Evolutionary conservation across 345 rosid species (phyloP), one percentile per base, ranked within the genome.

Genomic region (Kandelia obovata): DNA sequence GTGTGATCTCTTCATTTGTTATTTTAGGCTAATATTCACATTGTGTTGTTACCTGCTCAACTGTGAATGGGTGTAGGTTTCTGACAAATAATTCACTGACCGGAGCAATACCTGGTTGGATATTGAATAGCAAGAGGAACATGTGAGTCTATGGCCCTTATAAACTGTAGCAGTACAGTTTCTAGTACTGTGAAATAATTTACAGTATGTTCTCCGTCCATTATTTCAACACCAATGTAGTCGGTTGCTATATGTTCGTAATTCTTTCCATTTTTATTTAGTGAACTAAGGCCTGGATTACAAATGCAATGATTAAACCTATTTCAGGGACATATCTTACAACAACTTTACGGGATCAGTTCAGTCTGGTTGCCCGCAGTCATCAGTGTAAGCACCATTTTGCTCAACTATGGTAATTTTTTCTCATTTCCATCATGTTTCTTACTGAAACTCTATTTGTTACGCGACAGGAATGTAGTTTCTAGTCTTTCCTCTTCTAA

Each of bases 251-350:
- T 35, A 5, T 32, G 28, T 49, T 11, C 17, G 43, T 68, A n/a
- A 57, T 5, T 17, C 21, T 31, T 51, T 2, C 5, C 17, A 3
- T 13, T 15, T 43, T 2, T 13, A 53, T 32, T 5, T 68, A 1
- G 2, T 27, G 2, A 17, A 23, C 31, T 31, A 47, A 27, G 13
- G 30, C 6, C 28, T 62, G 64, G 26, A 30, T 39, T 56, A 30
- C 30, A 15, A 13, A 35, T 68, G 31, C 66, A 21, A 51, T 73
- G 69, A n/a, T 43, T 25, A 37, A 49, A 30, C 34, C 68, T 21
- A 21, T 75, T 75, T 63, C 87, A 94, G 98, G 6, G 98, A 94
- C 80, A 72, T 91, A 65, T 94, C 98, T 56, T 87, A 88, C 79
- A 95, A 95, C 89, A 91, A 81, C 70, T 95, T 95, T 75, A 84